phyloP scores from a whole-genome alignment of 2,329 filamentous ascomycete genomes.

The Exophiala calicioides region DNA sequence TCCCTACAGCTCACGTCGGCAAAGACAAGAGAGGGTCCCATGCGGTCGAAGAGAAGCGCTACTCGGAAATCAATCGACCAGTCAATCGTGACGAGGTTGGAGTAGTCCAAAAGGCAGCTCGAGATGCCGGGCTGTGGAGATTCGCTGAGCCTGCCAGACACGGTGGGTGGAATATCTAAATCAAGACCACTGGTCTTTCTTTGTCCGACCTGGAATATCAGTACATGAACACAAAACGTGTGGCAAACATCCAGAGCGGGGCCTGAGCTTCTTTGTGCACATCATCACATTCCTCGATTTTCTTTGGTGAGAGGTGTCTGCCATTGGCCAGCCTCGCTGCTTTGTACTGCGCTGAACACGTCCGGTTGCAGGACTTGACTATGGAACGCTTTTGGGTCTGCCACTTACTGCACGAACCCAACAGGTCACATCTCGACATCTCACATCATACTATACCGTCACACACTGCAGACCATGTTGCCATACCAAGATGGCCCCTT shows the following conservation, averaged over 20 bases:
- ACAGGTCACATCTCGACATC: not conserved
- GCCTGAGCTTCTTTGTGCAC: constrained; percentile 12
- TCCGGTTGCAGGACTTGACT: not conserved
- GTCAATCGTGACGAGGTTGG: constrained; percentile 66
- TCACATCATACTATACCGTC: not conserved
- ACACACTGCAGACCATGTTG: not conserved
- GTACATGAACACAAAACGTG: not conserved
- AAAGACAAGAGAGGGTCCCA: constrained; percentile 56
- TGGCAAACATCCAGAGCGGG: not conserved
- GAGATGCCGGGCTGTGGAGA: constrained; percentile 73
- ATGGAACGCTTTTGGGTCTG: not conserved
- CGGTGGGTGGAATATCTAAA: constrained; percentile 54
- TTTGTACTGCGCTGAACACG: constrained; percentile 6
- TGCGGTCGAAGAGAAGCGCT: constrained; percentile 57
- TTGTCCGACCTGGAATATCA: too few relatives aligned
- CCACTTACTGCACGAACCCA: not conserved
- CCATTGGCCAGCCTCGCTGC: constrained; percentile 6
- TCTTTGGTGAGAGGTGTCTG: not conserved
- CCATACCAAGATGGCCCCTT: not conserved
- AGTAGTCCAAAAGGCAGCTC: constrained; percentile 66
- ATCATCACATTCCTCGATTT: not conserved
- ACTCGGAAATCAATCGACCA: constrained; percentile 76
- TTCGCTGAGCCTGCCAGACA: constrained; percentile 68
- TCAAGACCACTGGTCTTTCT: too few relatives aligned
- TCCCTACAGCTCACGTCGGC: constrained; percentile 77